phyloP scores from a whole-genome alignment of 2,329 filamentous ascomycete species.

The Fusarium verticillioides region DNA sequence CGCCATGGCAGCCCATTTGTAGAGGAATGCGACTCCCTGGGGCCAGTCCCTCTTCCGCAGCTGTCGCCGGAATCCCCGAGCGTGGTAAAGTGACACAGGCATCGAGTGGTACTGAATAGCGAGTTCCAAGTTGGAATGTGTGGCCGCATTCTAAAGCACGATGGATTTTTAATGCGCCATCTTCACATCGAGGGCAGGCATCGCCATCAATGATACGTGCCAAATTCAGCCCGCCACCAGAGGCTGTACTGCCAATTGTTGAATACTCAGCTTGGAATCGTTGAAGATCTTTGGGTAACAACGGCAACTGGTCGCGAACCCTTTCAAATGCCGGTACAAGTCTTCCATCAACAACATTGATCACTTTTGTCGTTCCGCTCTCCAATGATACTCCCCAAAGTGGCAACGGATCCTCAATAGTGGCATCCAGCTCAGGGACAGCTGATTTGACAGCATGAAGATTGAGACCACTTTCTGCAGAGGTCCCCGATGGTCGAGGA shows the following conservation, averaged over 20 bases:
- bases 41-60: constrained; percentile 16
- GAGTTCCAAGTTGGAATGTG: constrained; percentile 91
- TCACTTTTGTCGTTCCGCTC: constrained; percentile 32
- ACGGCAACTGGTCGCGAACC: constrained; percentile 39
- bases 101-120: constrained; percentile 82
- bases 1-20: constrained; percentile 97
- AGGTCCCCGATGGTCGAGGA: constrained; percentile 51
- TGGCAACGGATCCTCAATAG: constrained; percentile 68
- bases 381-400: constrained; percentile 61
- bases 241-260: constrained; percentile 48
- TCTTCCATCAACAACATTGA: constrained; percentile 52
- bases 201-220: constrained; percentile 75
- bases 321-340: constrained; percentile 42
- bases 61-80: constrained; percentile 19
- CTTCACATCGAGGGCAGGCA: constrained; percentile 75
- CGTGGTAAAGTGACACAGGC: constrained; percentile 65
- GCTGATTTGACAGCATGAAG: constrained; percentile 72
- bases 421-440: constrained; percentile 75
- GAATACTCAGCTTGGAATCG: constrained; percentile 33
- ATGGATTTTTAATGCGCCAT: constrained; percentile 71
- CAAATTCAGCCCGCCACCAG: constrained; percentile 64
- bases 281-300: constrained; percentile 36
- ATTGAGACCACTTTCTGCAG: constrained; percentile 55
- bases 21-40: constrained; percentile 62
- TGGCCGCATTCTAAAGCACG: constrained; percentile 91